These are phyloP conservation scores for Fulvia fulva DNA, from an alignment of 2,329 filamentous ascomycete genomes.

Conservation along the genomic window DNA sequence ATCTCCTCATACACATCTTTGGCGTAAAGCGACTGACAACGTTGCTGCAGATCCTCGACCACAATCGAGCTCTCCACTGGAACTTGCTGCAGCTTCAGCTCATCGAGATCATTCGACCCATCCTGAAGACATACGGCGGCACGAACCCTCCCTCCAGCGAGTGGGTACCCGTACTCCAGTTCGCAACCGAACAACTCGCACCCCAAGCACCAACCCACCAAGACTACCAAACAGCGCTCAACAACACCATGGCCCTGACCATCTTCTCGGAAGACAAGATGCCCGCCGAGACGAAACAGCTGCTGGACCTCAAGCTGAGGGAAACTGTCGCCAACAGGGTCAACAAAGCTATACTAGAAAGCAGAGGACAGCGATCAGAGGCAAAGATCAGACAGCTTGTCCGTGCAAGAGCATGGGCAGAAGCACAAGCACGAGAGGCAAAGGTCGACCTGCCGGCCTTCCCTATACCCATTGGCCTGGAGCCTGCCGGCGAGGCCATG, in stretches of 20 bases:
- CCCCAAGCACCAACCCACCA: constrained; percentile 78
- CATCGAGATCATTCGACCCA: constrained; percentile 83
- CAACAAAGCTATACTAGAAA: constrained; percentile 79
- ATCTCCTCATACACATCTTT: constrained; percentile 2
- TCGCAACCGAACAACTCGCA: constrained; percentile 82
- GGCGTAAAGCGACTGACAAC: constrained; percentile 9
- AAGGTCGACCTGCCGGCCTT: constrained; percentile 39
- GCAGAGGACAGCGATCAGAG: constrained; percentile 69
- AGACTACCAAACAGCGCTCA: constrained; percentile 79
- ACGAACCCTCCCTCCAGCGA: constrained; percentile 59
- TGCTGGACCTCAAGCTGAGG: constrained; percentile 76
- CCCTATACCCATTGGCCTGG: constrained; percentile 41
- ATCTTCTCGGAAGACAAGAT: constrained; percentile 82
- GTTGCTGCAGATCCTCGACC: constrained; percentile 71
- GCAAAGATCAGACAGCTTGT: constrained; percentile 79
- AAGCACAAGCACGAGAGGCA: constrained; percentile 54
- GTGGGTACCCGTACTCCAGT: constrained; percentile 74
- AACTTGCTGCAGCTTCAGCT: constrained; percentile 84
- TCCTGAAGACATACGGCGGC: constrained; percentile 43
- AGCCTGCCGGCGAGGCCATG: constrained; percentile 26
- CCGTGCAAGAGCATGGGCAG: constrained; percentile 79
- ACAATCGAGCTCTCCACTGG: constrained; percentile 80
- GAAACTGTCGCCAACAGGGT: constrained; percentile 81
- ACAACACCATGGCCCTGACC: constrained; percentile 87
- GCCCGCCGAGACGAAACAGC: constrained; percentile 66